Evolutionary conservation across 2,329 filamentous ascomycete species (phyloP).

Genomic region (Polytolypa hystricis): DNA sequence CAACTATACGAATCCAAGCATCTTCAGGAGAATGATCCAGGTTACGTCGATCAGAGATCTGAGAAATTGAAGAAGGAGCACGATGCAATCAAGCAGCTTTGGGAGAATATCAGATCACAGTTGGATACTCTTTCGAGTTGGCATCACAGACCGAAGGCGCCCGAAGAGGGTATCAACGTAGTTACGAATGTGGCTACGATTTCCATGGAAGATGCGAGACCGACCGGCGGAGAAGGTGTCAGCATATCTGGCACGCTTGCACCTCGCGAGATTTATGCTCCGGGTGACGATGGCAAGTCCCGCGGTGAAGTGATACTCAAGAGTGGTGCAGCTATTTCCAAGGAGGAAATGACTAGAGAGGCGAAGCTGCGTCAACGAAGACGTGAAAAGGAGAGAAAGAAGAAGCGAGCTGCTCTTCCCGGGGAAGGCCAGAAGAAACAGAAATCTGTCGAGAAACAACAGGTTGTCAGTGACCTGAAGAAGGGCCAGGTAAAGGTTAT

Average conservation of each 20-base stretch:
- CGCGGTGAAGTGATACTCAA: slow-evolving; percentile 66
- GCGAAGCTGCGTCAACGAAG: slow-evolving; percentile 67
- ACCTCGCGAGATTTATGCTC: slow-evolving; percentile 85
- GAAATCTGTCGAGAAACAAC: slow-evolving; percentile 37
- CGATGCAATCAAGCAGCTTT: slow-evolving; percentile 68
- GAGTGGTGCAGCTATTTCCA: slow-evolving; percentile 64
- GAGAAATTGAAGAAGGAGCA: slow-evolving; percentile 76
- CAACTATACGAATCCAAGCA: slow-evolving; percentile 94
- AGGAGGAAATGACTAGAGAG: slow-evolving; percentile 79
- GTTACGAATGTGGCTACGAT: slow-evolving; percentile 86
- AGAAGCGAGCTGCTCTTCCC: slow-evolving; percentile 46
- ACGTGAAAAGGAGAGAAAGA: slow-evolving; percentile 75
- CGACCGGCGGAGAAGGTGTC: slow-evolving; percentile 60
- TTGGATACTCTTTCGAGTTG: slow-evolving; percentile 85
- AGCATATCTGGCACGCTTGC: slow-evolving; percentile 59
- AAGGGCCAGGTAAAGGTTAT: slow-evolving; percentile 86
- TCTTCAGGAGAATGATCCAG: slow-evolving; percentile 63
- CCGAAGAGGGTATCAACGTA: slow-evolving; percentile 70
- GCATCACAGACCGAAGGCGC: slow-evolving; percentile 87
- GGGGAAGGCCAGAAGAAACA: slow-evolving; percentile 28
- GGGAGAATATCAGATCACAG: slow-evolving; percentile 67
- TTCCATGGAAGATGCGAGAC: slow-evolving; percentile 89
- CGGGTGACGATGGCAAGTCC: slow-evolving; percentile 52
- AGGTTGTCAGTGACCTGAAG: slow-evolving; percentile 57
- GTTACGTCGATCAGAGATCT: slow-evolving; percentile 68